Conservation (phyloP, 2,329 filamentous ascomycete species). For the Venturia nashicola region DNA sequence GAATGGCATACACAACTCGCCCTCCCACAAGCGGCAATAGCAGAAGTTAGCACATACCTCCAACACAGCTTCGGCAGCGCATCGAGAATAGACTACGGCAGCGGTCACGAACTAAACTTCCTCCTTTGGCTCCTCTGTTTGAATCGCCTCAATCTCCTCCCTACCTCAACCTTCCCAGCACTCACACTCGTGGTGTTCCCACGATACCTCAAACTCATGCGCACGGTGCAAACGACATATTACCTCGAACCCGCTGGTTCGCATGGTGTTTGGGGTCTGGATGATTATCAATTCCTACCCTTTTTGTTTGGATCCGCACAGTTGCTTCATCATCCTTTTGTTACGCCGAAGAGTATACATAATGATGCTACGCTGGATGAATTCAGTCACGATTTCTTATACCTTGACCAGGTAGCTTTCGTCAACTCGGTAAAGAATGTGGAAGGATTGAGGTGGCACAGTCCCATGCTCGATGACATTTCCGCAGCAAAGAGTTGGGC, state of each 20-base stretch:
- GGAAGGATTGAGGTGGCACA: conserved; percentile 88
- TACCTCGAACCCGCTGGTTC: conserved; percentile 71
- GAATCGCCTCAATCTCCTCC: conserved; percentile 60
- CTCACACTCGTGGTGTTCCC: conserved; percentile 69
- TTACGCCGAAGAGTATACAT: conserved; percentile 55
- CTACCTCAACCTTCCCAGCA: conserved; percentile 53
- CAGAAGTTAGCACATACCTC: conserved; percentile 71
- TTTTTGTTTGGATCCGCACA: conserved; percentile 39
- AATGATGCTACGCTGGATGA: conserved; percentile 81
- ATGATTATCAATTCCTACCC: conserved; percentile 42
- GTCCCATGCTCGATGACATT: conserved; percentile 97
- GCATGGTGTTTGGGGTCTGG: conserved; percentile 40
- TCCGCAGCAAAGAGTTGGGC: conserved; percentile 77
- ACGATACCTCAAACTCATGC: conserved; percentile 78
- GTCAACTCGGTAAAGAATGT: conserved; percentile 96
- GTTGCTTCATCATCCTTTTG: conserved; percentile 53
- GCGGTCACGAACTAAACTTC: conserved; percentile 95
- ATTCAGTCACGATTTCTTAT: conserved; percentile 70
- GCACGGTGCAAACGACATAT: conserved; percentile 76
- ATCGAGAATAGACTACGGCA: conserved; percentile 87
- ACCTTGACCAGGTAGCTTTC: conserved; percentile 84
- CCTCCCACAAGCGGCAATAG: conserved; percentile 41
- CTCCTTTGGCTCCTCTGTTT: conserved; percentile 93
- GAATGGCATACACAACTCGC: conserved; percentile 54
- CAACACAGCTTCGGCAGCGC: conserved; percentile 75